Conservation (phyloP, 176 grass and related monocot genomes). For the Carex kokanica region DNA sequence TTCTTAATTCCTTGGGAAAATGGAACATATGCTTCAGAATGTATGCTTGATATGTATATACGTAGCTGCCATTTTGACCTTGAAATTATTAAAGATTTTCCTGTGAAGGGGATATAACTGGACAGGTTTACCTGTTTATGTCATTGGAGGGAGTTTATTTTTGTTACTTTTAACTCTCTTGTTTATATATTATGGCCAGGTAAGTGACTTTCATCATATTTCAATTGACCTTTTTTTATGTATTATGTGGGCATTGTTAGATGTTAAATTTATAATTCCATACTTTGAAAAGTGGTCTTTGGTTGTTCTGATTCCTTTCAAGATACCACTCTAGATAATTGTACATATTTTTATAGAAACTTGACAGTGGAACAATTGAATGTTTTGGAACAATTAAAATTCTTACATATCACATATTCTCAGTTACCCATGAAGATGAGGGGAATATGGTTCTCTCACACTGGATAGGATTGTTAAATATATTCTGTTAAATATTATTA, state of each 20-base stretch:
- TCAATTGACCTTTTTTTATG: not conserved
- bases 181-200: not conserved
- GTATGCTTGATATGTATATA: not conserved
- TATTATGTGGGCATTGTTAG: not conserved
- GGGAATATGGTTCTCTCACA: not conserved
- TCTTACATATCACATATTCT: not conserved
- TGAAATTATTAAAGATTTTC: not conserved
- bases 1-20: conserved; percentile 1
- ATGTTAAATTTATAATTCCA: conserved; percentile 12
- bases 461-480: not conserved
- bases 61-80: not conserved
- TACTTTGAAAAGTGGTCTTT: conserved; percentile 8
- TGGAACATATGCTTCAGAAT: conserved; percentile 26
- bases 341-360: not conserved
- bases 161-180: not conserved
- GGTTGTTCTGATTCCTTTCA: conserved; percentile 26
- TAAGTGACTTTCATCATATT: not conserved
- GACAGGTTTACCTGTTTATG: not conserved
- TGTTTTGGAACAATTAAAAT: conserved; percentile 7
- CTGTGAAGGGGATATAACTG: not conserved
- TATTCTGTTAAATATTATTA: not conserved
- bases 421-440: not conserved
- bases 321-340: conserved; percentile 10
- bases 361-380: conserved; percentile 18
- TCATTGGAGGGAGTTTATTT: not conserved